Evolutionary conservation across 495 filamentous ascomycete species (phyloP).

Genomic region (Bacidia rubella): DNA sequence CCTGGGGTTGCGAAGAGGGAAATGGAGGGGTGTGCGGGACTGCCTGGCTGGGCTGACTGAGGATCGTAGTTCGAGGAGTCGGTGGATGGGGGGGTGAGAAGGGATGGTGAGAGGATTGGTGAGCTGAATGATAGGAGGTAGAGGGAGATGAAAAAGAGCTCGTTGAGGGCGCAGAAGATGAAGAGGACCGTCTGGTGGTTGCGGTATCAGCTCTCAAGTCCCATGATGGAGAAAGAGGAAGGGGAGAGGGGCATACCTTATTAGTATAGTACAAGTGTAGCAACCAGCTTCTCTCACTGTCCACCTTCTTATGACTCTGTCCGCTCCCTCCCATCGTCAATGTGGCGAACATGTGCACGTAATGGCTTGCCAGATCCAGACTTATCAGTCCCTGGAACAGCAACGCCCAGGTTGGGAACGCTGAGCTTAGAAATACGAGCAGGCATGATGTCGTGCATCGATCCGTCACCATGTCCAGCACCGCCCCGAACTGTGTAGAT

Average conservation of each 20-base stretch:
- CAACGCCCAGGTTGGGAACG: slow-evolving; percentile 83
- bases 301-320: slow-evolving; percentile 87
- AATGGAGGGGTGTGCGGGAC: slow-evolving; percentile 46
- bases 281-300: slow-evolving; percentile 57
- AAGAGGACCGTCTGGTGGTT: slow-evolving; percentile 69
- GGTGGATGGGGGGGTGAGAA: slow-evolving; percentile 86
- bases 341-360: slow-evolving; percentile 97
- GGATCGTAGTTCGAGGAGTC: slow-evolving; percentile 50
- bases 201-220: not conserved
- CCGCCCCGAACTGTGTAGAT: slow-evolving; percentile 85
- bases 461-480: slow-evolving; percentile 95
- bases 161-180: slow-evolving; percentile 77
- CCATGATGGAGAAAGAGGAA: slow-evolving; percentile 1
- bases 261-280: slow-evolving; percentile 94
- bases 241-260: slow-evolving; percentile 43
- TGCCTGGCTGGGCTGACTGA: slow-evolving; percentile 48
- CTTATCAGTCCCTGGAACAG: slow-evolving; percentile 87
- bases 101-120: slow-evolving; percentile 68
- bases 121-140: slow-evolving; percentile 96
- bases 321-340: slow-evolving; percentile 53
- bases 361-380: slow-evolving; percentile 87
- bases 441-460: slow-evolving; percentile 90
- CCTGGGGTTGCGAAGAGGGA: slow-evolving; percentile 69
- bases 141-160: slow-evolving; percentile 91
- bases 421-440: slow-evolving; percentile 82